Evolutionary conservation across 2,329 filamentous ascomycete species (phyloP).

Genomic region (Beauveria sp.): DNA sequence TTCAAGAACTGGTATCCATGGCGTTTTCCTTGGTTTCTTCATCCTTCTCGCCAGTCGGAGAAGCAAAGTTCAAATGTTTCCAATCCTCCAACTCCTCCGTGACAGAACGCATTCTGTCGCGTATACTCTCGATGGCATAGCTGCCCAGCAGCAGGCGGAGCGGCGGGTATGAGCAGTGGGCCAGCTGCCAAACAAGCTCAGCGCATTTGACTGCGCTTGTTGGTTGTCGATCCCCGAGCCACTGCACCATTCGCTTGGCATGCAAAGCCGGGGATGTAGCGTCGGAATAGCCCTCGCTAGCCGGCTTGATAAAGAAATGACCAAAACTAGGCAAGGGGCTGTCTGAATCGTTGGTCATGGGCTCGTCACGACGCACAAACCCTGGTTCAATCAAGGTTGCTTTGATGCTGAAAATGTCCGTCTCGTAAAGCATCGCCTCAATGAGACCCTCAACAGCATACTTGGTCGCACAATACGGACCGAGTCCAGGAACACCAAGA

Average conservation of each 20-base stretch:
- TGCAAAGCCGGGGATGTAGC: constrained; percentile 79
- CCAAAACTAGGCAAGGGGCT: constrained; percentile 72
- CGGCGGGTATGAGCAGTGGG: constrained; percentile 90
- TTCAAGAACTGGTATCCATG: constrained; percentile 10
- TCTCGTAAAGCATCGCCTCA: constrained; percentile 94
- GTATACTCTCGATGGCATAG: constrained; percentile 92
- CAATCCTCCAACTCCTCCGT: constrained; percentile 94
- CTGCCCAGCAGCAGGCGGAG: constrained; percentile 79
- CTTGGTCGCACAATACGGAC: constrained; percentile 93
- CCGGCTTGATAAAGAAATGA: constrained; percentile 83
- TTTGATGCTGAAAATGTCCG: constrained; percentile 86
- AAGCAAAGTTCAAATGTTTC: constrained; percentile 69
- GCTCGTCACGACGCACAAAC: constrained; percentile 79
- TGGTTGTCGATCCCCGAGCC: constrained; percentile 87
- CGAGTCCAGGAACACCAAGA: constrained; percentile 85
- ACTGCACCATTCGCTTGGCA: constrained; percentile 84
- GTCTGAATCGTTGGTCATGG: constrained; percentile 36
- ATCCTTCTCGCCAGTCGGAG: constrained; percentile 7
- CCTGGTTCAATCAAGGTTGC: constrained; percentile 89
- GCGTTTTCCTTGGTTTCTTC: constrained; percentile 2
- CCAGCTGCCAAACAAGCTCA: constrained; percentile 89
- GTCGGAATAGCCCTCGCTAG: constrained; percentile 72
- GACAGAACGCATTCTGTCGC: constrained; percentile 80
- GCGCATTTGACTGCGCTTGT: constrained; percentile 89
- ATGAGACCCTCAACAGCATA: constrained; percentile 94